A percentile compares a stretch with the other conserved stretches of the same genome.
Conservation (phyloP, 805 yeast species). For the Barnettozyma sucrosica region DNA sequence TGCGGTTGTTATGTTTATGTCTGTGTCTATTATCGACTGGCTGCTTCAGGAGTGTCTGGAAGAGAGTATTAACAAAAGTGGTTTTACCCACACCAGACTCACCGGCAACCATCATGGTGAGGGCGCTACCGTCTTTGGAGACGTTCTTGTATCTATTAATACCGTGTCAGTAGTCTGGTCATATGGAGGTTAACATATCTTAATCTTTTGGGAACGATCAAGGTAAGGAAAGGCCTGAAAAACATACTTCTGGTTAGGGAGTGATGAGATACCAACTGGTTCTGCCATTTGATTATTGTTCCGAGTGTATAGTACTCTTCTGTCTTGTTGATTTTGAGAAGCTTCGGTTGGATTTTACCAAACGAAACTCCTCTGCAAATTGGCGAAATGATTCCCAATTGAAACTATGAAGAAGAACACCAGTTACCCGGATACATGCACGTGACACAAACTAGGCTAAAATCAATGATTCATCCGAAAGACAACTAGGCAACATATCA, state of each 20-base stretch:
- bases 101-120: slow-evolving; percentile 83
- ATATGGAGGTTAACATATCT: not conserved
- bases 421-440: not conserved
- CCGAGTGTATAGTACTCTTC: not conserved
- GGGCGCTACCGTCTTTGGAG: slow-evolving; percentile 67
- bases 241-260: slow-evolving; percentile 27
- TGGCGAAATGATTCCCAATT: not conserved
- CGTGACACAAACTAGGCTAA: not conserved
- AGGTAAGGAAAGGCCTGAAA: not conserved
- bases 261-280: slow-evolving; percentile 26
- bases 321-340: not conserved
- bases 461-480: not conserved
- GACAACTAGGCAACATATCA: too few relatives aligned
- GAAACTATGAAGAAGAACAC: too few relatives aligned
- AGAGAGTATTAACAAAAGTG: slow-evolving; percentile 82
- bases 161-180: not conserved
- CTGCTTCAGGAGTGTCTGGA: slow-evolving; percentile 66
- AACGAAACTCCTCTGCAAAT: not conserved
- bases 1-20: slow-evolving; percentile 52
- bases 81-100: slow-evolving; percentile 91
- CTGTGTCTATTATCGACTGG: slow-evolving; percentile 36
- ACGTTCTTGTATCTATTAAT: slow-evolving; percentile 60
- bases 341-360: not conserved
- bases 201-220: not conserved
- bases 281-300: slow-evolving; percentile 18